A percentile compares a stretch with the other conserved stretches of the same genome.
These are phyloP conservation scores for Penicillium expansum DNA, from an alignment of 2,329 filamentous ascomycete genomes.

Conservation along the genomic window DNA sequence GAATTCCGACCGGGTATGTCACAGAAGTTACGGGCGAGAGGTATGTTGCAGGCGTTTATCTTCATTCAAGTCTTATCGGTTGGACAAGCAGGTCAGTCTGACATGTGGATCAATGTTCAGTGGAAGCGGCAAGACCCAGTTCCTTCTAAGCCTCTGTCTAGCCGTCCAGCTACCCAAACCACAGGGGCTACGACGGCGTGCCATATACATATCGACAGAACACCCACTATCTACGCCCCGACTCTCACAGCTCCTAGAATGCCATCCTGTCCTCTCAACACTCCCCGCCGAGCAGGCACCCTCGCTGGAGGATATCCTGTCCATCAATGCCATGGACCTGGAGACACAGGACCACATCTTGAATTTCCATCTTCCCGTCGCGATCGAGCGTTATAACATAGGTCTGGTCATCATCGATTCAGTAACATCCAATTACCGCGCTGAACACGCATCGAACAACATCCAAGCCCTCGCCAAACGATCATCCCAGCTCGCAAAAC, in stretches of 20 bases:
- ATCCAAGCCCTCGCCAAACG: slow-evolving; percentile 65
- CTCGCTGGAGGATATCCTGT: slow-evolving; percentile 72
- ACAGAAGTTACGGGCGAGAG: slow-evolving; percentile 92
- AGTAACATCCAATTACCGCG: slow-evolving; percentile 91
- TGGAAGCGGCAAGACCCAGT: slow-evolving; percentile 91
- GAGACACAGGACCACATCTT: slow-evolving; percentile 96
- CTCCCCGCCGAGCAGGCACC: slow-evolving; percentile 49
- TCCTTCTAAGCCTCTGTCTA: slow-evolving; percentile 80
- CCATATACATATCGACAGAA: slow-evolving; percentile 93
- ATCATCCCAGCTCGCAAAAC: slow-evolving; percentile 69
- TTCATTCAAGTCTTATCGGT: slow-evolving; percentile 5
- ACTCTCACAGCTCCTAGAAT: slow-evolving; percentile 71
- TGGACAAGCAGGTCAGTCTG: slow-evolving; percentile 1
- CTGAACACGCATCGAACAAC: slow-evolving; percentile 59
- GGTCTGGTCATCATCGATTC: slow-evolving; percentile 86
- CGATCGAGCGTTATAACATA: slow-evolving; percentile 70
- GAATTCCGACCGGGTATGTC: slow-evolving; percentile 75
- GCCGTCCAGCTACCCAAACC: slow-evolving; percentile 77
- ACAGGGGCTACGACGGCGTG: slow-evolving; percentile 66
- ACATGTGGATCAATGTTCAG: slow-evolving; percentile 39
- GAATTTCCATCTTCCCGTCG: slow-evolving; percentile 84
- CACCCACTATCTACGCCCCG: slow-evolving; percentile 77
- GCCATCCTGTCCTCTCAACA: slow-evolving; percentile 59
- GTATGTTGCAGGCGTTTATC: slow-evolving; percentile 38
- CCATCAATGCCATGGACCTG: slow-evolving; percentile 80